Evolutionary conservation across 1,284 basidiomycete genomes (phyloP).

Genomic region (Chondrostereum purpureum): DNA sequence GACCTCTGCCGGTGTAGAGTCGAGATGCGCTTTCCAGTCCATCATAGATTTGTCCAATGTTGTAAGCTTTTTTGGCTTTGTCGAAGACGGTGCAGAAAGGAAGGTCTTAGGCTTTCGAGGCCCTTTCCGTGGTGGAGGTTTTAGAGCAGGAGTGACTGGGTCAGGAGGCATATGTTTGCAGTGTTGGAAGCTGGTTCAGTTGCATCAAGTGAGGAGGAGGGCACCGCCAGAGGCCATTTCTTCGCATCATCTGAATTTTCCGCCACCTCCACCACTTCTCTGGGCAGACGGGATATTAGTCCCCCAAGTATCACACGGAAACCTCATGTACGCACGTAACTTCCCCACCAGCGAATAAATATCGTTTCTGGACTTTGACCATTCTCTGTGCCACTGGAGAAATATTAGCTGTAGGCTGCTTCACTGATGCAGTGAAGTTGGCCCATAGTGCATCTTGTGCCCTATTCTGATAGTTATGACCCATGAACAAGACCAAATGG

Average conservation of each 20-base stretch:
- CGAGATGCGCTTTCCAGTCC: conserved; percentile 73
- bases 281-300: conserved; percentile 33
- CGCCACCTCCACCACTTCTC: conserved; percentile 65
- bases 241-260: conserved; percentile 68
- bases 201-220: conserved; percentile 17
- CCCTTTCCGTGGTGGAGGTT: conserved; percentile 51
- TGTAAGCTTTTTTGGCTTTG: conserved; percentile 67
- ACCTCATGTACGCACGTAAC: conserved; percentile 44
- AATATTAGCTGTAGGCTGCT: conserved; percentile 17
- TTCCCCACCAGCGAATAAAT: conserved; percentile 69
- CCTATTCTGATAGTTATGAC: conserved; percentile 21
- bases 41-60: conserved; percentile 78
- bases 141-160: conserved; percentile 18
- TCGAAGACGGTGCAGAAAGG: conserved; percentile 39
- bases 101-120: conserved; percentile 60
- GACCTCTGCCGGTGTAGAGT: conserved; percentile 27
- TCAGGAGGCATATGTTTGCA: conserved; percentile 11
- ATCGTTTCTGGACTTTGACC: conserved; percentile 62
- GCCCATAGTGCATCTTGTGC: conserved; percentile 51
- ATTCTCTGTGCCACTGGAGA: conserved; percentile 24
- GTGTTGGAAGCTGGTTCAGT: conserved; percentile 7
- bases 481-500: neutral
- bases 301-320: conserved; percentile 15
- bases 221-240: conserved; percentile 58
- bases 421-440: conserved; percentile 50